phyloP scores from a whole-genome alignment of 2,329 filamentous ascomycete genomes.

The Cadophora sp. region DNA sequence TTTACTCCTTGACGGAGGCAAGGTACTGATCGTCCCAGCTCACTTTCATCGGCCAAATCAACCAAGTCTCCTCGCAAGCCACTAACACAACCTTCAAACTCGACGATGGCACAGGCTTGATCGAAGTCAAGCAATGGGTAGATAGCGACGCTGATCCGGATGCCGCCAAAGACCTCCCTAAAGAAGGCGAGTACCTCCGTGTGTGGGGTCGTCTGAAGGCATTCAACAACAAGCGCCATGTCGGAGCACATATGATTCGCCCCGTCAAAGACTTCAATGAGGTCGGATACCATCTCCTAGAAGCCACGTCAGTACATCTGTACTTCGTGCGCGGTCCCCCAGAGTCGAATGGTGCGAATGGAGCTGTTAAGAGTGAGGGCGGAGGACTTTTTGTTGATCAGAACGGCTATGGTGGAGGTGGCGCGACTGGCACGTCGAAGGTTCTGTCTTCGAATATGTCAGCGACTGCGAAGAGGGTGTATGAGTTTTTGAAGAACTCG shows the following conservation, averaged over 20 bases:
- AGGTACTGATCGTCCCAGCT: conserved; percentile 56
- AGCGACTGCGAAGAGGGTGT: conserved; percentile 71
- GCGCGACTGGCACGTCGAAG: conserved; percentile 39
- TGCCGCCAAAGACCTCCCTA: conserved; percentile 57
- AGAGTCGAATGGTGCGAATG: conserved; percentile 30
- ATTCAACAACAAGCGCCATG: conserved; percentile 83
- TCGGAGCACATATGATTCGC: conserved; percentile 82
- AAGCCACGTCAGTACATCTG: conserved; percentile 88
- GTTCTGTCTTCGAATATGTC: conserved; percentile 53
- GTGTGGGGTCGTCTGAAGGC: conserved; percentile 85
- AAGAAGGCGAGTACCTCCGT: conserved; percentile 81
- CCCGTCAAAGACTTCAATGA: conserved; percentile 88
- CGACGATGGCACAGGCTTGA: conserved; percentile 91
- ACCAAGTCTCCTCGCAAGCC: conserved; percentile 81
- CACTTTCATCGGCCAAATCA: conserved; percentile 90
- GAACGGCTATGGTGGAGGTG: conserved; percentile 44
- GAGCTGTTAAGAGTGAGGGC: conserved; percentile 43
- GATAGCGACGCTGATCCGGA: conserved; percentile 52
- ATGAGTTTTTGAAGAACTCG: conserved; percentile 68
- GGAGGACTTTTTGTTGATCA: conserved; percentile 47
- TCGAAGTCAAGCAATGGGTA: conserved; percentile 91
- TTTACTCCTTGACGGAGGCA: background rate
- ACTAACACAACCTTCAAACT: conserved; percentile 93
- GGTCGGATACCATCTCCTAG: conserved; percentile 88
- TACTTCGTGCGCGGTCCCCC: conserved; percentile 76